A percentile compares a stretch with the other conserved stretches of the same genome.
Evolutionary conservation across 2,329 filamentous ascomycete genomes (phyloP).

Genomic region (Trichophyton schoenleinii): DNA sequence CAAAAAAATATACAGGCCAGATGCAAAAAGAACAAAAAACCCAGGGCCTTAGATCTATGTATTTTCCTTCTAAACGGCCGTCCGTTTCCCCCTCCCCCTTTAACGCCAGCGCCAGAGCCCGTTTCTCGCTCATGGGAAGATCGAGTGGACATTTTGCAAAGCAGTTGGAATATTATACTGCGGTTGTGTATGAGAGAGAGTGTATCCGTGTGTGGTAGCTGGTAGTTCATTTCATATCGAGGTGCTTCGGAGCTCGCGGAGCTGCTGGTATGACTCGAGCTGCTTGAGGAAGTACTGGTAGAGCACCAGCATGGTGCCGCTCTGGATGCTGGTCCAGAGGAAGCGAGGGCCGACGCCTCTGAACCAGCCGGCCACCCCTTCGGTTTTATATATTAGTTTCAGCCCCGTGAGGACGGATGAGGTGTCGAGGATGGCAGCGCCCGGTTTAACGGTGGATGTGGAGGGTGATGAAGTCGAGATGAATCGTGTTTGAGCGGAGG

Average conservation of each 20-base stretch:
- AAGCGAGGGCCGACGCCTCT: conserved; percentile 82
- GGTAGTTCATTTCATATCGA: conserved; percentile 2
- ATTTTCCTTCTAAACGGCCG: too few species aligned
- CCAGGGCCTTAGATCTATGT: conserved; percentile 1
- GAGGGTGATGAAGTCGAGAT: conserved; percentile 88
- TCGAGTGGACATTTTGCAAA: neutral
- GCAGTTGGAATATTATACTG: neutral
- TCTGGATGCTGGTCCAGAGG: conserved; percentile 97
- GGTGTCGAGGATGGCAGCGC: conserved; percentile 69
- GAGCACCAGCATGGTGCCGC: conserved; percentile 87
- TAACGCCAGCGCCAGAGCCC: conserved; percentile 6
- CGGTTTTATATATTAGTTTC: conserved; percentile 74
- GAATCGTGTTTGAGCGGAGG: conserved; percentile 47
- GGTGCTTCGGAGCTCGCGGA: conserved; percentile 15
- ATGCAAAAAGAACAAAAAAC: neutral
- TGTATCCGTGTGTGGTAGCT: neutral
- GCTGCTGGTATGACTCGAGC: conserved; percentile 47
- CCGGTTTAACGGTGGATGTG: conserved; percentile 66
- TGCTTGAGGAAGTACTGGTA: conserved; percentile 78
- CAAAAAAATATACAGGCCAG: neutral
- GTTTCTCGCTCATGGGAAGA: too few species aligned
- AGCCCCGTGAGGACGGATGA: conserved; percentile 79
- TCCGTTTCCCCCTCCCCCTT: neutral
- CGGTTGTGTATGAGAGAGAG: neutral
- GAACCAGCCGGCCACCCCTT: conserved; percentile 84